A percentile compares a stretch with the other conserved stretches of the same genome.
Evolutionary conservation across 75 land plant genomes (phyloP).

Genomic region (Azolla pinnata): DNA sequence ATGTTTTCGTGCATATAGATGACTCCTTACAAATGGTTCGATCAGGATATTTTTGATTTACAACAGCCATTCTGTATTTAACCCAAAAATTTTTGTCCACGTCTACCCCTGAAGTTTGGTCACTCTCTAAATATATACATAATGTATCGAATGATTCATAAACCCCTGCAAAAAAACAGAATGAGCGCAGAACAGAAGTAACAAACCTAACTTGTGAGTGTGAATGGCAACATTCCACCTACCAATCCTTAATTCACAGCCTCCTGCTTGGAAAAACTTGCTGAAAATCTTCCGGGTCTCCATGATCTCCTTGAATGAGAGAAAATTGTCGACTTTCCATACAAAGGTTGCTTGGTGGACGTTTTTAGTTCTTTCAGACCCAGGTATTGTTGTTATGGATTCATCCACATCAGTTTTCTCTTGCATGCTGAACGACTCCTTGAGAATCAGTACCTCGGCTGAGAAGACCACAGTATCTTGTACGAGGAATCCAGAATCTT

Average conservation of each 20-base stretch:
- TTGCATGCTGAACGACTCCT: slow-evolving; percentile 72
- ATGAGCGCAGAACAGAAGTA: not conserved
- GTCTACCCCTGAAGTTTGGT: slow-evolving; percentile 80
- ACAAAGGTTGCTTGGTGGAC: slow-evolving; percentile 61
- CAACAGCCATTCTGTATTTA: slow-evolving; percentile 83
- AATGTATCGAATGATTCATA: slow-evolving; percentile 97
- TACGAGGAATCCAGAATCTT: slow-evolving; percentile 89
- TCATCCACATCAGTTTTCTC: slow-evolving; percentile 42
- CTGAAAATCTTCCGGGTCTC: slow-evolving; percentile 94
- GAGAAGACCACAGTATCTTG: slow-evolving; percentile 88
- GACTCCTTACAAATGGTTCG: slow-evolving; percentile 94
- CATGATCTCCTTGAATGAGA: slow-evolving; percentile 97
- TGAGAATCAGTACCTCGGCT: slow-evolving; percentile 93
- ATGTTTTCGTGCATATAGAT: slow-evolving; percentile 95
- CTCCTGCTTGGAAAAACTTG: slow-evolving; percentile 97
- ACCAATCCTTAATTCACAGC: slow-evolving; percentile 98
- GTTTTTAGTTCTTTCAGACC: slow-evolving; percentile 30
- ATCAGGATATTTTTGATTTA: slow-evolving; percentile 81
- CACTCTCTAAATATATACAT: slow-evolving; percentile 92
- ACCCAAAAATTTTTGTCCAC: slow-evolving; percentile 96
- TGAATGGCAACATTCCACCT: slow-evolving; percentile 4
- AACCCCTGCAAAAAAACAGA: slow-evolving; percentile 54
- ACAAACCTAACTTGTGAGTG: not conserved
- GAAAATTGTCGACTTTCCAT: slow-evolving; percentile 95
- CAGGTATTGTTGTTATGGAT: slow-evolving; percentile 15